Evolutionary conservation across 1,284 basidiomycete genomes (phyloP).

Genomic region (Laetiporus sulphureus): DNA sequence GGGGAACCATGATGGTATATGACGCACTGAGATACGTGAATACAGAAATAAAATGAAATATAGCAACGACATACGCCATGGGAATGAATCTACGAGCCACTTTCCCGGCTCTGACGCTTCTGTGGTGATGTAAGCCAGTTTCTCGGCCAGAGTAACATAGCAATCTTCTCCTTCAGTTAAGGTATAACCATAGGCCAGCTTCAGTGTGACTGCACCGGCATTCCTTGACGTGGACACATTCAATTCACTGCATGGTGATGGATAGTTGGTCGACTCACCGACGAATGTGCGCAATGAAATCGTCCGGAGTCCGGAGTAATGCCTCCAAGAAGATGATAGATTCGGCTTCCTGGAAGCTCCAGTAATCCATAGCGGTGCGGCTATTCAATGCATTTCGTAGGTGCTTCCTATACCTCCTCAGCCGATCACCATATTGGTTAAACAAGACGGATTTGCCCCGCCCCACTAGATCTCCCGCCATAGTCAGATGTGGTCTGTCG

Average conservation of each 20-base stretch:
- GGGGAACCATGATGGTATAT: too few species aligned
- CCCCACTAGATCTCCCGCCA: conserved; percentile 5
- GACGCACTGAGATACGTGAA: too few species aligned
- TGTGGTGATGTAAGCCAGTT: conserved; percentile 7
- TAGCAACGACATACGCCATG: conserved; percentile 1
- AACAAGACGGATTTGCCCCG: conserved; percentile 2
- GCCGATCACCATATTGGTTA: not conserved
- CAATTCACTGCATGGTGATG: not conserved
- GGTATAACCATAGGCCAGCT: conserved; percentile 9
- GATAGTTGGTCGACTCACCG: not conserved
- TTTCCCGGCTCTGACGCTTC: conserved; percentile 8
- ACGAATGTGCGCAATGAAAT: conserved; percentile 3
- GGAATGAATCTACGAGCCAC: conserved; percentile 13
- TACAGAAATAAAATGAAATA: not conserved
- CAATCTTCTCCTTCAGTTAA: conserved; percentile 6
- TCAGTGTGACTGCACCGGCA: conserved; percentile 9
- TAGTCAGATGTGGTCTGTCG: conserved; percentile 10
- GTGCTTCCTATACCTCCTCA: conserved; percentile 1
- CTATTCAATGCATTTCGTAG: not conserved
- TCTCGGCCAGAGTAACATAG: conserved; percentile 9
- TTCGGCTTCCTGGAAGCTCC: conserved; percentile 1
- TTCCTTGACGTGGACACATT: not conserved
- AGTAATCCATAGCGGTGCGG: not conserved
- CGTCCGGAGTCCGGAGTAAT: not conserved
- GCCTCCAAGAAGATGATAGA: conserved; percentile 1